Base-by-base conservation (phyloP, 2,329 filamentous ascomycete species). In the Trichoderma koningii region DNA sequence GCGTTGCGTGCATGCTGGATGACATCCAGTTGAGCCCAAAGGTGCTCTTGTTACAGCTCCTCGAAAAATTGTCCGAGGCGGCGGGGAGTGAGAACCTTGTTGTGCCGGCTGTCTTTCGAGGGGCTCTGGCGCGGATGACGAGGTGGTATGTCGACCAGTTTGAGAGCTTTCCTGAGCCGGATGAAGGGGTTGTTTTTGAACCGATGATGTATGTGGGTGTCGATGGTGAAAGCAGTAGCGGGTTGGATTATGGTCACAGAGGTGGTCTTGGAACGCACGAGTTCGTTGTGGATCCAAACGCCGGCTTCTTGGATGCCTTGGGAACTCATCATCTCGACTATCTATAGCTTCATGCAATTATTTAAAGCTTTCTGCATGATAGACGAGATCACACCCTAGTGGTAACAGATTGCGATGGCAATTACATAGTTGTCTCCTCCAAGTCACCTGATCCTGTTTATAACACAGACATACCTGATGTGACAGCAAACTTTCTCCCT, bases 131-230 rank as follows among this genome's bases (percentile, higher is more conserved):
- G 17, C 21, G 34, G 17, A 38, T 55, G 34, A 26, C 21, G 19
- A 42, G 21, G 14, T 55, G 52, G 52, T 55, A 55, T 12, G 23
- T 55, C 17, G 52, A 55, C 3, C 52, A 55, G 15, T 42, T 55
- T 42, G 52, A 55, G 34, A 42, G 34, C 21, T 55, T 55, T 14
- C 14, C n/a, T 2, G 34, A n/a, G 7, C 34, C 34, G 1, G 52
- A 55, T 21, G 34, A 55, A 10, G 9, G 26, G 7, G 19, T 28
- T 3, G n/a, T 55, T 7, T 26, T 55, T 28, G 52, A 55, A n/a
- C 52, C 38, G 9, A 55, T 55, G 52, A 44, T 44, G 52, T 21
- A 55, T n/a, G 19, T 44, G 4, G 52, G 52, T 5, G 23, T 55
- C 1, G 52, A 55, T 42, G 48, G 5, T 12, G 34, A 15, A 7